Evolutionary conservation across 2,329 filamentous ascomycete species (phyloP), one percentile per base, ranked within the genome.

Genomic region (Coniochaeta pulveracea): DNA sequence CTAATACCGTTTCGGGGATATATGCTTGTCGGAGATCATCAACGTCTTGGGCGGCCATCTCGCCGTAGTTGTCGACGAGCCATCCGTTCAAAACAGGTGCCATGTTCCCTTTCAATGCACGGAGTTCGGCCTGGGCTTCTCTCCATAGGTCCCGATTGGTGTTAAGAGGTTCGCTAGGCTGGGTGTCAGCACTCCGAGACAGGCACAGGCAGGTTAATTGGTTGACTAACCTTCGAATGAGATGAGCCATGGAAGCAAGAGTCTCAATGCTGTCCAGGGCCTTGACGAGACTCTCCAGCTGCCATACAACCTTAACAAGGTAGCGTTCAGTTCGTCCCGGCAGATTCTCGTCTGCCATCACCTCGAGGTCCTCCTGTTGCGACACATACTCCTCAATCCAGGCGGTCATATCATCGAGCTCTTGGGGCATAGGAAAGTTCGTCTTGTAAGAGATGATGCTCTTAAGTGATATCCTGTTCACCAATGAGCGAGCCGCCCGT

Each of bases 1-100:
- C 84, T 32, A 98, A 68, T 26, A 94, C 65, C 12, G 84, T 72
- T 52, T 95, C 86, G 2, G 91, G 88, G 3, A 98, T 66, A 55
- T 93, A 96, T 0, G 74, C 72, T 35, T 76, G 70, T 43, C 86
- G 76, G 33, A 96, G 72, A 16, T 66, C 58, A 30, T 58, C 57
- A 30, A 85, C 69, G 35, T 83, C 74, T 11, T 63, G 52, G 38
- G 73, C 69, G 47, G 80, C 80, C 11, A 16, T 11, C 12, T 15
- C 26, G 11, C 42, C 38, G 34, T 43, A 42, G 11, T 19, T 21
- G 5, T 10, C 7, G n/a, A 45, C 66, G 12, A 86, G 64, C 77
- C 80, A 85, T 23, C 69, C 66, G 37, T 65, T 64, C 15, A 85
- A 57, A n/a, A 85, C 53, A 2, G 72, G 69, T 34, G 67, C 61